Evolutionary conservation across 345 rosid genomes (phyloP).

Genomic region (Heritiera littoralis): DNA sequence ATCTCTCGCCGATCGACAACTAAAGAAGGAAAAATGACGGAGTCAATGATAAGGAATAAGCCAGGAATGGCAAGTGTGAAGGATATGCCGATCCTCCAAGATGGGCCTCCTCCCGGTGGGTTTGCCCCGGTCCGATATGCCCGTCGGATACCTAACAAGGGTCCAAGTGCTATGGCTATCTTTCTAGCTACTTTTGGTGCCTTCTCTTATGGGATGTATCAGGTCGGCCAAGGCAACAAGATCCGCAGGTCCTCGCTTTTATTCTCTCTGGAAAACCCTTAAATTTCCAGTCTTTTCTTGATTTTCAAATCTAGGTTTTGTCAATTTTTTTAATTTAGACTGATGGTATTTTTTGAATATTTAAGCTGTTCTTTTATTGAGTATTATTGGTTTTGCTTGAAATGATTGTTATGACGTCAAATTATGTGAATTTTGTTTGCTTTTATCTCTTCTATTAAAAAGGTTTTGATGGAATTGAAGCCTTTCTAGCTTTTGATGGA

Average conservation of each 20-base stretch:
- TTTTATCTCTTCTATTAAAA: not conserved
- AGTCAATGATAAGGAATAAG: slow-evolving; percentile 90
- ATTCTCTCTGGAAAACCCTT: not conserved
- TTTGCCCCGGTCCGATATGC: slow-evolving; percentile 89
- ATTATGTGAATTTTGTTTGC: not conserved
- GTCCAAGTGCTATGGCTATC: slow-evolving; percentile 94
- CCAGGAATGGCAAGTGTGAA: slow-evolving; percentile 99
- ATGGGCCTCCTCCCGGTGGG: slow-evolving; percentile 99
- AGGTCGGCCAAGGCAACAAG: slow-evolving; percentile 96
- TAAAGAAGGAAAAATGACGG: slow-evolving; percentile 65
- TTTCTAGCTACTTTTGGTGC: slow-evolving; percentile 78
- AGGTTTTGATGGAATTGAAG: not conserved
- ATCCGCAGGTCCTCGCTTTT: slow-evolving; percentile 65
- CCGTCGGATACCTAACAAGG: slow-evolving; percentile 90
- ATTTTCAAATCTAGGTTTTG: slow-evolving; percentile 16
- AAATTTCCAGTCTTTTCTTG: not conserved
- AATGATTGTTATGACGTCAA: not conserved
- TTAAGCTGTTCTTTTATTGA: not conserved
- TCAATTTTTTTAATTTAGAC: not conserved
- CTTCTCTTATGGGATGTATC: slow-evolving; percentile 97
- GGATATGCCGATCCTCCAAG: slow-evolving; percentile 96
- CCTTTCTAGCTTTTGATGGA: not conserved
- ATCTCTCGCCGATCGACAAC: not conserved
- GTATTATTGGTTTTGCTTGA: slow-evolving; percentile 3
- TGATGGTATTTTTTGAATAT: not conserved